Evolutionary conservation across 1,284 basidiomycete species (phyloP), one percentile per base, ranked within the genome.

Genomic region (Stygiomarasmius scandens): DNA sequence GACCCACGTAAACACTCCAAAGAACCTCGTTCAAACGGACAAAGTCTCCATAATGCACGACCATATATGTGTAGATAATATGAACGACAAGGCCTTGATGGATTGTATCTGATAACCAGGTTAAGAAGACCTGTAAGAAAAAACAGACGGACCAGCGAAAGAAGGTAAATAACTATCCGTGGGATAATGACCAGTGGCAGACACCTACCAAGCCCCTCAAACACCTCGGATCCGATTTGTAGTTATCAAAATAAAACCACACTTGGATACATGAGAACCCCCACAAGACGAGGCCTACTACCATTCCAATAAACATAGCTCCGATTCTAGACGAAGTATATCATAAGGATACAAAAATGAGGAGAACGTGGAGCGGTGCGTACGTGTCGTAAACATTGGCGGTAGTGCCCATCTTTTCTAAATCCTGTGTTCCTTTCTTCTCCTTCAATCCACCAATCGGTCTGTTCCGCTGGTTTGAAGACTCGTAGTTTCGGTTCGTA

Each of bases 211-310:
- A 14, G 11, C n/a, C 32, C 50, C n/a, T 45, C n/a, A 57, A 25
- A 34, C 22, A 10, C 34, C 16, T 14, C 20, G 43, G 20, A 29
- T 56, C 46, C 14, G 23, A 22, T 6, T n/a, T 32, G 27, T 56
- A 50, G 22, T 56, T 49, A 29, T 49, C 48, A 36, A 56, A 56
- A 32, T 56, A 56, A 34, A 25, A 56, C 46, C 32, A 56, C 14
- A 45, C 48, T 22, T 49, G 46, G 10, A 38, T 29, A 16, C 25
- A 43, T 2, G 54, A 49, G 10, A 56, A 19, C 20, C 47, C 54
- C 46, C 48, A 38, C 19, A 50, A 44, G 14, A 36, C 38, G 29
- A 19, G 24, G 16, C 47, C 54, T 9, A 56, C 8, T 19, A 49
- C 20, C 22, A 47, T 50, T 25, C 47, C 54, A 8, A 56, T 36